These are phyloP conservation scores for Monosporascus ibericus DNA, from an alignment of 2,329 filamentous ascomycete species.

Conservation along the genomic window DNA sequence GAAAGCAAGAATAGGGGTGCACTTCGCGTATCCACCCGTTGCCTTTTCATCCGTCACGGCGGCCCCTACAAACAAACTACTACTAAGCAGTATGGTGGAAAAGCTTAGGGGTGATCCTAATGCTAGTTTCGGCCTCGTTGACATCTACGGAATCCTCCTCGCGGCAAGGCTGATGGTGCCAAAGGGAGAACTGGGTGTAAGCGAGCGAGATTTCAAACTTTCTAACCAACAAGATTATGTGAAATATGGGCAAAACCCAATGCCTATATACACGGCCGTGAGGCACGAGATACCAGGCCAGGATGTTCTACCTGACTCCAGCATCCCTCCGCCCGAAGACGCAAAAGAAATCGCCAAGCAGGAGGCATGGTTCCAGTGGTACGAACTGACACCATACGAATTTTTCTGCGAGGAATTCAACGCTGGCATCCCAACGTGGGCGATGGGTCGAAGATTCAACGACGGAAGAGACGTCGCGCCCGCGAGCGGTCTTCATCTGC, in stretches of 20 bases:
- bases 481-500: slow-evolving; percentile 63
- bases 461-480: slow-evolving; percentile 61
- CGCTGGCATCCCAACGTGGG: slow-evolving; percentile 93
- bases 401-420: slow-evolving; percentile 90
- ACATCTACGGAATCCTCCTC: slow-evolving; percentile 83
- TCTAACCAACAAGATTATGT: slow-evolving; percentile 78
- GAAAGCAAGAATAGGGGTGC: slow-evolving; percentile 75
- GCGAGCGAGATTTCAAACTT: slow-evolving; percentile 77
- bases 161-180: slow-evolving; percentile 81
- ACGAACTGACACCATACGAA: slow-evolving; percentile 90
- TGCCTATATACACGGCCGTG: slow-evolving; percentile 94
- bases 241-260: slow-evolving; percentile 70
- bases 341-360: slow-evolving; percentile 48
- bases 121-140: slow-evolving; percentile 83
- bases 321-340: slow-evolving; percentile 34
- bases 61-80: slow-evolving; percentile 86
- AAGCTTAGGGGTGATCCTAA: slow-evolving; percentile 78
- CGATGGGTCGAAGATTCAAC: slow-evolving; percentile 76
- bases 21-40: slow-evolving; percentile 87
- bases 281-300: slow-evolving; percentile 84
- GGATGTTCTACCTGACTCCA: slow-evolving; percentile 33
- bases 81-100: slow-evolving; percentile 83
- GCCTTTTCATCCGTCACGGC: slow-evolving; percentile 77
- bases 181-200: slow-evolving; percentile 72
- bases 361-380: slow-evolving; percentile 97